Conservation (phyloP, 1,139 yeast genomes). For the Tardiomyces depauwii region DNA sequence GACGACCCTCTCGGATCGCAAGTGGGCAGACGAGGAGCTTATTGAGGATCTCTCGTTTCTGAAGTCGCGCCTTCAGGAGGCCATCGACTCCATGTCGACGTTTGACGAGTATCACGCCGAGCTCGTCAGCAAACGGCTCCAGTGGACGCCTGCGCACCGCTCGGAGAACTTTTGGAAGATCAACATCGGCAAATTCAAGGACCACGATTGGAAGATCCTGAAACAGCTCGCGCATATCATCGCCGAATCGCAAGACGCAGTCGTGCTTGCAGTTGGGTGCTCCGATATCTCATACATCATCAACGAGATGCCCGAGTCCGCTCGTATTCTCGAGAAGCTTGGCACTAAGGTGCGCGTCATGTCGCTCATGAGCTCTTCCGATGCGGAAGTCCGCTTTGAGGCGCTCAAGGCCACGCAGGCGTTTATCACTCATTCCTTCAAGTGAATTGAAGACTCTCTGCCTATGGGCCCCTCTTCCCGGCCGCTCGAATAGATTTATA, state of each 20-base stretch:
- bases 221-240: slow-evolving; percentile 38
- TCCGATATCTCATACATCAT: slow-evolving; percentile 71
- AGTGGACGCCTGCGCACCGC: slow-evolving; percentile 91
- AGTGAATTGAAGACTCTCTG: too few relatives aligned
- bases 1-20: slow-evolving; percentile 65
- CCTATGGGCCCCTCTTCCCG: too few relatives aligned
- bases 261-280: slow-evolving; percentile 42
- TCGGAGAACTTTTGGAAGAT: slow-evolving; percentile 86
- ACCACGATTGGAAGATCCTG: slow-evolving; percentile 61
- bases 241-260: slow-evolving; percentile 18
- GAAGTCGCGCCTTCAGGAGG: slow-evolving; percentile 49
- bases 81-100: slow-evolving; percentile 72
- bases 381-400: slow-evolving; percentile 84
- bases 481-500: background rate
- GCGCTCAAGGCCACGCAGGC: slow-evolving; percentile 91
- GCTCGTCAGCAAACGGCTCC: slow-evolving; percentile 61
- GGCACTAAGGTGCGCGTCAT: slow-evolving; percentile 69
- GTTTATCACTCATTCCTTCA: slow-evolving; percentile 65
- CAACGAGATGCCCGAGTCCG: slow-evolving; percentile 46
- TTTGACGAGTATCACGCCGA: slow-evolving; percentile 89
- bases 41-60: slow-evolving; percentile 57
- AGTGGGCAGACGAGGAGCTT: slow-evolving; percentile 93
- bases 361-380: slow-evolving; percentile 73
- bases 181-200: slow-evolving; percentile 65
- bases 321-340: slow-evolving; percentile 36